Evolutionary conservation across 73 alveolate species (phyloP), one percentile per base, ranked within the genome.

Genomic region (Paramecium biaurelia): DNA sequence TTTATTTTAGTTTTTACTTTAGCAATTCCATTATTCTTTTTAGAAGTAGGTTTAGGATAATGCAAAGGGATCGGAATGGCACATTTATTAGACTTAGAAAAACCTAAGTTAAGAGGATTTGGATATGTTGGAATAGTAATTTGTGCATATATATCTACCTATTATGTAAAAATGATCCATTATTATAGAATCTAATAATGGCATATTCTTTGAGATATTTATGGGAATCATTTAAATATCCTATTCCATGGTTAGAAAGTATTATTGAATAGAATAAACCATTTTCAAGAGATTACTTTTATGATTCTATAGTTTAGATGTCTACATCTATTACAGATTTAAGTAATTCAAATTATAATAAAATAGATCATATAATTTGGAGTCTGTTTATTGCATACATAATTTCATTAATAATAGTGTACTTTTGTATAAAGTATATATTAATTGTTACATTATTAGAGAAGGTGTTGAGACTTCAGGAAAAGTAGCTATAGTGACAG

Each of bases 11-110:
- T 94, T 20, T 38, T 85, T 42, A 23, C 76, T 23, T 53, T 94
- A n/a, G 93, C 92, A n/a, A 76, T 94, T n/a, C 97, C 97, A 10
- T 49, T 92, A 42, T 92, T 92, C 30, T 68, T 59, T 76, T 41
- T 92, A 30, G 97, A 94, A 86, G 88, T 92, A 37, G 92, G 94
- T 4, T 74, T 85, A 32, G 97, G 97, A 12, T 63, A 94, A 72
- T 28, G 74, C 10, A 76, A 70, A 34, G 90, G 94, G 38, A 85
- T 92, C 21, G 92, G 92, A 23, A 41, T 92, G 18, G 92, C 88
- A 11, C 82, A 89, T 6, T 76, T 84, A 26, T 92, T 86, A 21
- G 89, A 89, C 15, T 41, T 24, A 53, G 94, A 92, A 63, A 85
- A 92, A 70, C 45, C 67, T 3, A 30, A 85, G 34, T 70, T 85